phyloP scores from a whole-genome alignment of 2,329 filamentous ascomycete genomes.

The Cadophora malorum region DNA sequence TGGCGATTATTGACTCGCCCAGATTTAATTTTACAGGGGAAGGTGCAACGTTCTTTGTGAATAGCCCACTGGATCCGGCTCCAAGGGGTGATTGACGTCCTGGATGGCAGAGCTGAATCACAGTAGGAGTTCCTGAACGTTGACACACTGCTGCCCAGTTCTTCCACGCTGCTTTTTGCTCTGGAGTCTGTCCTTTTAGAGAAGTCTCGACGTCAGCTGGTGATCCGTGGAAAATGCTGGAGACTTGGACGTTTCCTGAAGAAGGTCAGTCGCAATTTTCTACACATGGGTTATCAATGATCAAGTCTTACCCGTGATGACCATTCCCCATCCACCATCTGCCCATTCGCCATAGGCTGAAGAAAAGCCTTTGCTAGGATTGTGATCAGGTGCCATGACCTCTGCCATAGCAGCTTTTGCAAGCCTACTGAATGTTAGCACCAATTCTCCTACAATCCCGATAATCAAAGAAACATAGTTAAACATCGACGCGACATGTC shows the following conservation, averaged over 20 bases:
- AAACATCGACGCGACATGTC: not conserved
- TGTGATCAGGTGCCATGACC: slow-evolving; percentile 49
- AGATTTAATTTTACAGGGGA: slow-evolving; percentile 52
- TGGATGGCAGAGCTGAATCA: slow-evolving; percentile 56
- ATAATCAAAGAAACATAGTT: not conserved
- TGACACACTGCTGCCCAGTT: slow-evolving; percentile 46
- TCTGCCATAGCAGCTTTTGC: slow-evolving; percentile 58
- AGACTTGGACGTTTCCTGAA: slow-evolving; percentile 54
- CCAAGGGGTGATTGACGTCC: slow-evolving; percentile 53
- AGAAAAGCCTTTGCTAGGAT: slow-evolving; percentile 52
- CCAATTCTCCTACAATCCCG: not conserved
- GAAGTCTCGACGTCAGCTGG: slow-evolving; percentile 47
- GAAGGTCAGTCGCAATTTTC: not conserved
- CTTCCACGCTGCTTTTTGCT: slow-evolving; percentile 47
- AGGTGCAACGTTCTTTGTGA: slow-evolving; percentile 51
- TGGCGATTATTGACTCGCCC: slow-evolving; percentile 48
- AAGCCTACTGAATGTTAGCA: slow-evolving; percentile 23
- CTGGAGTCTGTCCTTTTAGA: slow-evolving; percentile 35
- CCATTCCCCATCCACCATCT: slow-evolving; percentile 58
- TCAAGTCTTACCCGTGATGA: slow-evolving; percentile 51
- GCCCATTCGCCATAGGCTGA: slow-evolving; percentile 61
- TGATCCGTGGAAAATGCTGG: slow-evolving; percentile 48
- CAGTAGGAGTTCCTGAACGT: slow-evolving; percentile 46
- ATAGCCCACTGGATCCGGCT: slow-evolving; percentile 47
- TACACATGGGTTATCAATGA: not conserved